A percentile compares a stretch with the other conserved stretches of the same genome.
Conservation (phyloP, 1,284 basidiomycete genomes). For the Puccinia coronata region DNA sequence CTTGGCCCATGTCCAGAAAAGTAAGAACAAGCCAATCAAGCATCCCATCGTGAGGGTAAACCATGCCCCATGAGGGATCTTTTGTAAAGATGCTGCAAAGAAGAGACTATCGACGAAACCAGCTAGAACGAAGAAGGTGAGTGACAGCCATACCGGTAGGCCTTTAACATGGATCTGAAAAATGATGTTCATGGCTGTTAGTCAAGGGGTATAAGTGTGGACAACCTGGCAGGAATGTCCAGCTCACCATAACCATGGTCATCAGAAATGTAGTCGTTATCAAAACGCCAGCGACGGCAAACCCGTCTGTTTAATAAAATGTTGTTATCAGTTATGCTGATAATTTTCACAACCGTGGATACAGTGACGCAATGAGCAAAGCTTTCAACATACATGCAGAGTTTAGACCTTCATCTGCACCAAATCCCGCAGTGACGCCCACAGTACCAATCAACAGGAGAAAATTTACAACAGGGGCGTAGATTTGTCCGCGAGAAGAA, state of each 20-base stretch:
- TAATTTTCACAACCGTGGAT: too few species aligned
- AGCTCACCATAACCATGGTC: slow-evolving; percentile 58
- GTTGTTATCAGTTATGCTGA: neutral
- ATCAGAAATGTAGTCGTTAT: slow-evolving; percentile 66
- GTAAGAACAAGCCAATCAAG: slow-evolving; percentile 51
- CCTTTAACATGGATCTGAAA: slow-evolving; percentile 50
- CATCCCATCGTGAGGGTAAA: slow-evolving; percentile 52
- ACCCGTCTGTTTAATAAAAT: slow-evolving; percentile 58
- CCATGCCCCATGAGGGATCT: slow-evolving; percentile 53
- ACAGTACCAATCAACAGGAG: slow-evolving; percentile 65
- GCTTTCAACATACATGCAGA: slow-evolving; percentile 65
- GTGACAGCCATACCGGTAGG: slow-evolving; percentile 56
- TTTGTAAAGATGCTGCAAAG: slow-evolving; percentile 53
- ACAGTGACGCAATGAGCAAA: neutral
- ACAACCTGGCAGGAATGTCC: neutral
- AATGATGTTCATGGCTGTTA: slow-evolving; percentile 27
- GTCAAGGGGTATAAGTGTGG: slow-evolving; percentile 26
- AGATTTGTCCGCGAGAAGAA: slow-evolving; percentile 67
- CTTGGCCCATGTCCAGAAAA: slow-evolving; percentile 53
- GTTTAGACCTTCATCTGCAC: slow-evolving; percentile 63
- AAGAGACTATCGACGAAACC: slow-evolving; percentile 61
- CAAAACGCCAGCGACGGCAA: slow-evolving; percentile 69
- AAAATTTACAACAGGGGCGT: slow-evolving; percentile 68
- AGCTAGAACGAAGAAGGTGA: slow-evolving; percentile 65
- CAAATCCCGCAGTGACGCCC: slow-evolving; percentile 66